Evolutionary conservation across 2,329 filamentous ascomycete species (phyloP).

Genomic region (Neopestalotiopsis rosae): DNA sequence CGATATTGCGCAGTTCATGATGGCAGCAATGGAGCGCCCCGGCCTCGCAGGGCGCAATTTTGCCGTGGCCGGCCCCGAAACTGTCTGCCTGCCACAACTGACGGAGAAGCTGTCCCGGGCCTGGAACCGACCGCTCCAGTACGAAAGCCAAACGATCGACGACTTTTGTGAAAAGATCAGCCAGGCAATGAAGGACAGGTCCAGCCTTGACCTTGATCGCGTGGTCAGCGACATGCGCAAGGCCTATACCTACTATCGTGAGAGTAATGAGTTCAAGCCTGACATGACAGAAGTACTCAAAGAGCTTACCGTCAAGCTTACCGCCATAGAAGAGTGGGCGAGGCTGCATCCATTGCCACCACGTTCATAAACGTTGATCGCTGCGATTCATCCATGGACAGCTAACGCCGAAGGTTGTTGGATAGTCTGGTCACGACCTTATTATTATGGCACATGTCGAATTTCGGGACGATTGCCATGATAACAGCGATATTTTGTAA

Average conservation of each 20-base stretch:
- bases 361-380: background rate
- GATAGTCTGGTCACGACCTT: too few relatives aligned
- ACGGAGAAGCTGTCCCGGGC: conserved; percentile 37
- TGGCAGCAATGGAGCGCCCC: conserved; percentile 37
- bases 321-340: conserved; percentile 42
- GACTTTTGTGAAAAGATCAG: conserved; percentile 36
- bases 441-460: too few relatives aligned
- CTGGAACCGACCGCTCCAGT: conserved; percentile 37
- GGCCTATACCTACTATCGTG: conserved; percentile 46
- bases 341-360: conserved; percentile 23
- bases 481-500: too few relatives aligned
- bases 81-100: conserved; percentile 37
- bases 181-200: conserved; percentile 37
- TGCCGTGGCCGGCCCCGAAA: conserved; percentile 41
- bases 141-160: conserved; percentile 39
- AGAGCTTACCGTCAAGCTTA: conserved; percentile 37
- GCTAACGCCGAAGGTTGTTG: background rate
- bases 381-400: background rate
- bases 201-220: conserved; percentile 39
- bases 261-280: conserved; percentile 42
- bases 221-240: conserved; percentile 45
- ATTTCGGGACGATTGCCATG: too few relatives aligned
- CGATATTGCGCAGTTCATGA: conserved; percentile 44
- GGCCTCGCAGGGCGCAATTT: conserved; percentile 41
- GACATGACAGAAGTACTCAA: conserved; percentile 40